Percentiles rank a stretch among this genome's conserved stretches.
phyloP scores from a whole-genome alignment of 1,284 basidiomycete genomes.

The Ganoderma leucocontextum region DNA sequence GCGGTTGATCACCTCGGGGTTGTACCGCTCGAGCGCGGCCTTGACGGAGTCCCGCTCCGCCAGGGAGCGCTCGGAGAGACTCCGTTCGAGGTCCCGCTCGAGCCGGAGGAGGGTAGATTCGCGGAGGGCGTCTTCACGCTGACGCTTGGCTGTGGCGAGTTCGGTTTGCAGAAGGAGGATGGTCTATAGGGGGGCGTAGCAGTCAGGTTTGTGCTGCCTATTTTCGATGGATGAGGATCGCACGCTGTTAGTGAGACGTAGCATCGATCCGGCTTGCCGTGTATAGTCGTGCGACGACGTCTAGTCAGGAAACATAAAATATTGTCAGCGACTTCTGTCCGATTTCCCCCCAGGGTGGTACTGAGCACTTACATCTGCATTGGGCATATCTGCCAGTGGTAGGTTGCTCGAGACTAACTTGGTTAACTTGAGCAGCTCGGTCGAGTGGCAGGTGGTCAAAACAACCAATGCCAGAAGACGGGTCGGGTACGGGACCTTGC shows the following conservation, averaged over 20 bases:
- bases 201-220: background rate
- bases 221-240: background rate
- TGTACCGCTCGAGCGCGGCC: constrained; percentile 14
- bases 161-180: background rate
- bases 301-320: background rate
- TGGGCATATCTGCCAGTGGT: background rate
- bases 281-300: background rate
- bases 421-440: background rate
- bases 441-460: background rate
- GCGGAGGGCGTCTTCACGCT: background rate
- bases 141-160: background rate
- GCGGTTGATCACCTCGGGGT: constrained; percentile 20
- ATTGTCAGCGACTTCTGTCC: too few relatives aligned
- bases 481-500: too few relatives aligned
- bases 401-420: background rate
- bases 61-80: background rate
- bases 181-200: background rate
- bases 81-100: background rate
- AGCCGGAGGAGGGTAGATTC: background rate
- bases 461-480: background rate
- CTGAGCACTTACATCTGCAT: background rate
- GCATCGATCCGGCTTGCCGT: background rate
- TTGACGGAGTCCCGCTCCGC: constrained; percentile 11
- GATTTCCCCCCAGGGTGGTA: background rate
- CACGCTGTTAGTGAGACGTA: background rate